Evolutionary conservation across 2,329 filamentous ascomycete genomes (phyloP), one percentile per base, ranked within the genome.

Genomic region (Xylariaceae sp.): DNA sequence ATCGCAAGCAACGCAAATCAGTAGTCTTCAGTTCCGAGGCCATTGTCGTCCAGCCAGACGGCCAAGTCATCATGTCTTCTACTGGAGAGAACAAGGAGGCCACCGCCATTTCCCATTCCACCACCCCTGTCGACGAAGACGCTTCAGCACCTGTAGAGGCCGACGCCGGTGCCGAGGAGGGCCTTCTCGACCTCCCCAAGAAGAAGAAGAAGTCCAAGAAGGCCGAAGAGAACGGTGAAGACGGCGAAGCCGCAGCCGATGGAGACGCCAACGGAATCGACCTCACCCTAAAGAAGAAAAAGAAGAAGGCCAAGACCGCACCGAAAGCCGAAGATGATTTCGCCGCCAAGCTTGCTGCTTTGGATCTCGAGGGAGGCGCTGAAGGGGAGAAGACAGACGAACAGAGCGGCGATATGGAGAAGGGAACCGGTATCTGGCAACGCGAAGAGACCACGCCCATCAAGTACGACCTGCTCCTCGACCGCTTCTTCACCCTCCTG

Each of bases 401-500:
- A 36, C 70, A 83, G 55, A 81, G 77, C 47, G 90, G 89, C 56
- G 89, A 95, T 62, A 41, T 90, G 75, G 83, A 91, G 58, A 79
- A 83, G 65, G 91, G 91, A 57, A 95, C 89, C 35, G 91, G 91
- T 52, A 87, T 95, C 71, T 96, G 89, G 88, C 73, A 78, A 55
- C 90, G 95, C 74, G 82, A 91, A 63, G 81, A 85, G 67, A 83
- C 80, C 47, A 82, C 83, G 64, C 68, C 83, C 54, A 89, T 97
- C 70, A 83, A 79, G 64, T 98, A 96, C 79, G 80, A 83, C 62
- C 79, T 90, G 53, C 83, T 98, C 40, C 83, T 97, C 55, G 80
- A 78, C 63, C 88, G 93, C 58, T 98, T 98, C 80, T 98, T 96
- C 81, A 85, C 82, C 65, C 86, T 95, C 57, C 83, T 98, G 54